Evolutionary conservation across 805 yeast genomes (phyloP), one percentile per base, ranked within the genome.

Genomic region (Candida namnaoensis): DNA sequence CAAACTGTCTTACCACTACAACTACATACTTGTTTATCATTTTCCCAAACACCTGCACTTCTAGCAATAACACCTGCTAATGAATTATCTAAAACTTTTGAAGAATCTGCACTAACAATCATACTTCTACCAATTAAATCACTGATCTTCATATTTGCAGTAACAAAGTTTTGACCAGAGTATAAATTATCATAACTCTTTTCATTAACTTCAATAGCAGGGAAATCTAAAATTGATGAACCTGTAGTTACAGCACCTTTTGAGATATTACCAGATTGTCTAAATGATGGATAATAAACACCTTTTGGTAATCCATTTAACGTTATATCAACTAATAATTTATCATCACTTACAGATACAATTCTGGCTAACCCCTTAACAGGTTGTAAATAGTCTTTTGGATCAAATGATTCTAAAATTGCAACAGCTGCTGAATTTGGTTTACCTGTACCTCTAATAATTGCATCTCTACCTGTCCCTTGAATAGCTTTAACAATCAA

Each of bases 11-110:
- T 88, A 14, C 99, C 99, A 13, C 91, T 80, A 61, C 98, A 93
- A 32, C 91, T 81, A 62, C 99, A 91, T 3, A 91, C 95, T 45
- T 80, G 80, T 63, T 91, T 91, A 51, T 83, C 86, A 62, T 93
- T 93, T 57, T 91, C 95, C 97, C 98, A 93, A 25, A 80, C 85
- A 13, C 99, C 99, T 1, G 99, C 98, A 53, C 95, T 83, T 54
- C 98, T 74, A 1, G 98, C 98, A 56, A 93, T 78, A 24, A 91
- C 95, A 28, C 99, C 98, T 39, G 80, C 81, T 9, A 85, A 62
- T 13, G 69, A 57, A 14, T 72, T 68, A 35, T 65, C 57, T 34
- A 64, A 70, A 27, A 62, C 50, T 38, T 47, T 42, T 7, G 48
- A 50, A 0, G 38, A 44, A 12, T 51, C 51, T 1, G 49, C 38